A percentile compares a stretch with the other conserved stretches of the same genome.
Evolutionary conservation across 345 rosid genomes (phyloP).

Genomic region (Erysimum cheiranthoides): DNA sequence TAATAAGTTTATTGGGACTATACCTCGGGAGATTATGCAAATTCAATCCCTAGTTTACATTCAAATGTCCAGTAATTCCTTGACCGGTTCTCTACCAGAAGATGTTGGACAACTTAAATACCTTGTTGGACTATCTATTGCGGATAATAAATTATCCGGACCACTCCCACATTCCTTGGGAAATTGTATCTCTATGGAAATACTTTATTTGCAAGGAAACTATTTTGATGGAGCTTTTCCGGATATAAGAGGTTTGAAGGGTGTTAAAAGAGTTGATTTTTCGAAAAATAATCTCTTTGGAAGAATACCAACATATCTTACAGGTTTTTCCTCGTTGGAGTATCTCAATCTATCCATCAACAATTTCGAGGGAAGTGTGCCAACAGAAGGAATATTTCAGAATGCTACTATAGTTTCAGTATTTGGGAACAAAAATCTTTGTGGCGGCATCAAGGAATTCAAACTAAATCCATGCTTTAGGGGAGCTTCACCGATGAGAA

Average conservation of each 20-base stretch:
- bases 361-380: conserved; percentile 34
- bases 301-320: conserved; percentile 14
- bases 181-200: conserved; percentile 5
- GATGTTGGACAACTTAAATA: not conserved
- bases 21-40: conserved; percentile 18
- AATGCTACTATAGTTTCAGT: conserved; percentile 28
- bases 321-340: not conserved
- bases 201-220: not conserved
- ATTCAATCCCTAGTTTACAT: not conserved
- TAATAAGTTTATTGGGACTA: not conserved
- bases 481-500: not conserved
- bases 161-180: conserved; percentile 4
- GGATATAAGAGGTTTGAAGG: not conserved
- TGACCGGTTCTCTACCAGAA: conserved; percentile 17
- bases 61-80: not conserved
- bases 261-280: conserved; percentile 10
- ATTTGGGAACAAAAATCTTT: conserved; percentile 28
- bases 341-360: conserved; percentile 38
- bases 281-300: conserved; percentile 32
- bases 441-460: conserved; percentile 33
- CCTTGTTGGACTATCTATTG: not conserved
- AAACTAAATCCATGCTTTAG: conserved; percentile 33
- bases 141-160: conserved; percentile 5
- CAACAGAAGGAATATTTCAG: conserved; percentile 36
- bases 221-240: conserved; percentile 26